phyloP scores from a whole-genome alignment of 768 basidiomycete genomes.

The Pholiota microspora region DNA sequence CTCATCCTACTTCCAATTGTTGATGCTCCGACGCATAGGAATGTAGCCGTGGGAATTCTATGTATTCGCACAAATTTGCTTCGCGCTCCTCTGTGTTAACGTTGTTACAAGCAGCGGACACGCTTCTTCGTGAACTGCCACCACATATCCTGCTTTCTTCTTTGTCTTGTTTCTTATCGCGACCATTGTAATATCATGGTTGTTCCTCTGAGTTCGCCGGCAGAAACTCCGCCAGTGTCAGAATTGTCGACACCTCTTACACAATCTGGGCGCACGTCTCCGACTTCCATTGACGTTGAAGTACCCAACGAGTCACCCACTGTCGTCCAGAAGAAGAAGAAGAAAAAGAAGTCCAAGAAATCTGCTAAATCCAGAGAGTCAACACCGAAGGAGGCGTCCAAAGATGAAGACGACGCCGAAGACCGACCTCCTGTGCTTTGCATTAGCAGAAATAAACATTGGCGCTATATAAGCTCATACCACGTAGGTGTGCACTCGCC shows the following conservation, averaged over 20 bases:
- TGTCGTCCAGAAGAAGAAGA: constrained; percentile 62
- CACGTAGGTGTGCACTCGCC: constrained; percentile 54
- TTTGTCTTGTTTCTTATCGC: background rate
- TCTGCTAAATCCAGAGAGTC: constrained; percentile 44
- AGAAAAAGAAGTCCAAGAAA: constrained; percentile 64
- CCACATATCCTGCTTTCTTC: background rate
- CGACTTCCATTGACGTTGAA: constrained; percentile 23
- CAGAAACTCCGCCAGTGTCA: constrained; percentile 18
- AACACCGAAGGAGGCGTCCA: constrained; percentile 25
- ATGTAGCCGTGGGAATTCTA: constrained; percentile 4
- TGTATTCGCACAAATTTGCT: constrained; percentile 6
- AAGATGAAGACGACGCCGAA: constrained; percentile 35
- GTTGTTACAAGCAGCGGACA: constrained; percentile 4
- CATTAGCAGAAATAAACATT: constrained; percentile 92
- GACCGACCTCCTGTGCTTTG: constrained; percentile 67
- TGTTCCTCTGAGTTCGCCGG: constrained; percentile 8
- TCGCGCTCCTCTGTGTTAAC: background rate
- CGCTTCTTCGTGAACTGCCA: background rate
- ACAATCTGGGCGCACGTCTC: constrained; percentile 32
- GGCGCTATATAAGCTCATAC: constrained; percentile 91
- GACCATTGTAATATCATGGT: constrained; percentile 8
- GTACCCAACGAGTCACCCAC: constrained; percentile 19
- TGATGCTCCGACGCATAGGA: background rate
- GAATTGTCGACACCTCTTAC: constrained; percentile 27
- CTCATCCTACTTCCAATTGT: background rate